Percentiles rank a stretch among this genome's conserved stretches.
Evolutionary conservation across 768 basidiomycete species (phyloP).

Genomic region (Kwoniella europaea): DNA sequence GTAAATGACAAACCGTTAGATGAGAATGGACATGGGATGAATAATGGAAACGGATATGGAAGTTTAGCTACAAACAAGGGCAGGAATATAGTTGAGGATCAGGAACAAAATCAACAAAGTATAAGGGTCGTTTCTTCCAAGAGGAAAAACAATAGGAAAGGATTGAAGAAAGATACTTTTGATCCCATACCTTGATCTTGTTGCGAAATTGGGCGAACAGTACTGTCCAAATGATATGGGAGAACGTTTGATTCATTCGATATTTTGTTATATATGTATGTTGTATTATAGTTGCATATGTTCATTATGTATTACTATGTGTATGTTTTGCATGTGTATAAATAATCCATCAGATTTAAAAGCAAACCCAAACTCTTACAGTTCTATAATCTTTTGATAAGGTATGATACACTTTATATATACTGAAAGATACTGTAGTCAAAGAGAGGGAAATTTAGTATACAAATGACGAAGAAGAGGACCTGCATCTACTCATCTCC

Average conservation of each 20-base stretch:
- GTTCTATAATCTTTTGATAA: no score
- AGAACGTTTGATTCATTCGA: neutral
- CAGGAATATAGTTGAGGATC: neutral
- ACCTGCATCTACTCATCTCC: no score
- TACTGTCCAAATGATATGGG: neutral
- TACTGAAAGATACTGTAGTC: no score
- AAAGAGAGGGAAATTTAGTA: no score
- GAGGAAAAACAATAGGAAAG: conserved; percentile 16
- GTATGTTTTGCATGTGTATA: neutral
- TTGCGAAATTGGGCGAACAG: conserved; percentile 9
- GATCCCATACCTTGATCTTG: conserved; percentile 15
- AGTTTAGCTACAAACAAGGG: neutral
- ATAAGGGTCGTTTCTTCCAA: conserved; percentile 26
- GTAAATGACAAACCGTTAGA: neutral
- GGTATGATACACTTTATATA: no score
- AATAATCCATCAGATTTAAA: neutral
- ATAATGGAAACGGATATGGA: conserved; percentile 2
- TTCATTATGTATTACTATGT: no score
- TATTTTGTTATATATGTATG: neutral
- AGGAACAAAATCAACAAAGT: neutral
- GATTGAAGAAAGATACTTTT: conserved; percentile 22
- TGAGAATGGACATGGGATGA: neutral
- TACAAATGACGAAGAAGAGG: neutral
- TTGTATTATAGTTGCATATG: conserved; percentile 7
- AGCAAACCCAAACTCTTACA: no score